These are phyloP conservation scores for Phaffomyces opuntiae DNA, from an alignment of 805 yeast species.

Conservation along the genomic window DNA sequence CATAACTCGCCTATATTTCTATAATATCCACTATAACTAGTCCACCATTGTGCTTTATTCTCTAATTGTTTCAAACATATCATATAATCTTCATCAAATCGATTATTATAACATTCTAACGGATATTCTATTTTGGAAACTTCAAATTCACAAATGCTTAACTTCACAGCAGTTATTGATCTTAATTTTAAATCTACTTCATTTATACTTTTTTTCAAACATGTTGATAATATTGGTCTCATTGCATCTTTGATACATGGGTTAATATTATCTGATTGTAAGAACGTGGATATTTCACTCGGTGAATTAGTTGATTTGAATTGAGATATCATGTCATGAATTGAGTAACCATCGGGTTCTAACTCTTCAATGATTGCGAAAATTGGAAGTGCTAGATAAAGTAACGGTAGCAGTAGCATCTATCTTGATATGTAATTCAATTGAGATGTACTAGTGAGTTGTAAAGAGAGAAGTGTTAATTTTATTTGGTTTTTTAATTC, in stretches of 20 bases:
- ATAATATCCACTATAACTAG: conserved; percentile 62
- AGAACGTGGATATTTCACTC: background rate
- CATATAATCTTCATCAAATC: conserved; percentile 9
- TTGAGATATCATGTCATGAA: conserved; percentile 15
- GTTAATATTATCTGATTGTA: background rate
- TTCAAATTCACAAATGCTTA: conserved; percentile 50
- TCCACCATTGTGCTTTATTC: conserved; percentile 58
- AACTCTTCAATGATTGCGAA: no score
- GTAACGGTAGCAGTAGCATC: no score
- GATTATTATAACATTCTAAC: conserved; percentile 21
- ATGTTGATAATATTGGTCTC: conserved; percentile 31
- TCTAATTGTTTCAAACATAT: conserved; percentile 37
- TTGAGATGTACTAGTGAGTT: no score
- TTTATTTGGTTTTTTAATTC: no score
- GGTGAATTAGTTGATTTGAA: conserved; percentile 13
- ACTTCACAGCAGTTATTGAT: conserved; percentile 36
- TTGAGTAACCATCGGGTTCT: conserved; percentile 8
- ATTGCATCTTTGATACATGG: conserved; percentile 36
- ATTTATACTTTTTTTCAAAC: conserved; percentile 36
- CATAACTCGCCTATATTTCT: conserved; percentile 48
- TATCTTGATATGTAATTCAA: no score
- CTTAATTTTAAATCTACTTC: conserved; percentile 26
- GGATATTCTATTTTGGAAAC: conserved; percentile 34
- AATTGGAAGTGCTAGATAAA: no score
- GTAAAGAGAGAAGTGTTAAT: no score